These are phyloP conservation scores for Plasmopara viticola DNA, from an alignment of 352 stramenopile species.

Conservation along the genomic window DNA sequence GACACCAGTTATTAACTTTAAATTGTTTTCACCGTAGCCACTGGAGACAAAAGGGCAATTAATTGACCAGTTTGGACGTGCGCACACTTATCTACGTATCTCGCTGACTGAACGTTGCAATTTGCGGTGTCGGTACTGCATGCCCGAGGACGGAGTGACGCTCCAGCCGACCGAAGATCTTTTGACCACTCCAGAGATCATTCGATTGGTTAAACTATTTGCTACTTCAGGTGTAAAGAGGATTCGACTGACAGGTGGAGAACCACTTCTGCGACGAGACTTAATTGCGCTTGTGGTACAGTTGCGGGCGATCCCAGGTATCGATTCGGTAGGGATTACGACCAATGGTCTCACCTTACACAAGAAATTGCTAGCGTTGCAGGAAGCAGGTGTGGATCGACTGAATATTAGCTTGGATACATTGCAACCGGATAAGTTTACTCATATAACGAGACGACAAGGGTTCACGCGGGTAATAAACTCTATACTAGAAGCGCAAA, in stretches of 20 bases:
- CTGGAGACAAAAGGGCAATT: conserved; percentile 25
- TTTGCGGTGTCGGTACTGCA: conserved; percentile 95
- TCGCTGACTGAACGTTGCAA: conserved; percentile 96
- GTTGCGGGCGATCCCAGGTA: conserved; percentile 55
- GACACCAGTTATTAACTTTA: not conserved
- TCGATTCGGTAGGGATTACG: conserved; percentile 89
- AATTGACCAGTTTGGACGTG: conserved; percentile 83
- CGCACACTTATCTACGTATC: conserved; percentile 94
- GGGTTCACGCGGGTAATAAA: conserved; percentile 82
- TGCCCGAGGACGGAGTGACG: conserved; percentile 91
- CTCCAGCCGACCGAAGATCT: conserved; percentile 74
- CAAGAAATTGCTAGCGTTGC: conserved; percentile 71
- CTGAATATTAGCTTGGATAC: conserved; percentile 97
- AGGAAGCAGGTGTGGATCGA: conserved; percentile 79
- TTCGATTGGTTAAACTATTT: conserved; percentile 88
- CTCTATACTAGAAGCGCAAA: conserved; percentile 68
- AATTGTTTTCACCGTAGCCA: conserved; percentile 5
- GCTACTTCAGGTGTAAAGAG: conserved; percentile 87
- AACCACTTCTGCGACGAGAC: conserved; percentile 69
- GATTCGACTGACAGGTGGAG: conserved; percentile 93
- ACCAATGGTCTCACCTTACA: conserved; percentile 95
- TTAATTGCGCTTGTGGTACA: conserved; percentile 45
- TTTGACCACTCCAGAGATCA: conserved; percentile 89
- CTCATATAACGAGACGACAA: conserved; percentile 89
- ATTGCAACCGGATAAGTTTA: conserved; percentile 88